Evolutionary conservation across 148 eudicot species (phyloP), one percentile per base, ranked within the genome.

Genomic region (Pouteria glomerata): DNA sequence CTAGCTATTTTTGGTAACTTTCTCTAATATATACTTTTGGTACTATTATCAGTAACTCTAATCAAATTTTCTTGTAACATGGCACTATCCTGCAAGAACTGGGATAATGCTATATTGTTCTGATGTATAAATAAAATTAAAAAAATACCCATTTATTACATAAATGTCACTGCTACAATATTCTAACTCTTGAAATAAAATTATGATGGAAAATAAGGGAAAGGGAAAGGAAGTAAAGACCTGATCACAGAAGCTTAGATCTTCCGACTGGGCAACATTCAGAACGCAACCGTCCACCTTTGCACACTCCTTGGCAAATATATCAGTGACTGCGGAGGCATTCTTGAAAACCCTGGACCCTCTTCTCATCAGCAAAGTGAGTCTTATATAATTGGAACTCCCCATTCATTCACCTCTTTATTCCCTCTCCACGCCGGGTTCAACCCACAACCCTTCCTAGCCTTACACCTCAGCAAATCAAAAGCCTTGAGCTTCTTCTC

Each of bases 171-270:
- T n/a, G n/a, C n/a, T n/a, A n/a, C n/a, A n/a, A n/a, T n/a, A n/a
- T n/a, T 5, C 30, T 44, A 8, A 30, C 2, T 26, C n/a, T 7
- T 62, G 15, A 37, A 18, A 61, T 26, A 7, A 14, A 39, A 62
- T 34, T 62, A 34, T 10, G 3, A 27, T n/a, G 35, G 19, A 29
- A 18, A 30, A 39, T 19, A 50, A 50, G 30, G 58, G 13, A 2
- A 16, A 42, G 76, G 19, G 30, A 29, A 19, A 35, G 39, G 21
- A 73, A 41, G 11, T 11, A 6, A 24, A 66, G 13, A 79, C 88
- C 84, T 82, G 86, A 42, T 81, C 75, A 51, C 85, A 85, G 70
- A 85, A 85, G 71, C 60, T 78, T 0, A 85, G 83, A 66, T 83
- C 80, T 31, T 81, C 77, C 1, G 86, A 79, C 48, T 83, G 80